phyloP scores from a whole-genome alignment of 371 early-diverging fungal genomes.

The Rhizopus arrhizus region DNA sequence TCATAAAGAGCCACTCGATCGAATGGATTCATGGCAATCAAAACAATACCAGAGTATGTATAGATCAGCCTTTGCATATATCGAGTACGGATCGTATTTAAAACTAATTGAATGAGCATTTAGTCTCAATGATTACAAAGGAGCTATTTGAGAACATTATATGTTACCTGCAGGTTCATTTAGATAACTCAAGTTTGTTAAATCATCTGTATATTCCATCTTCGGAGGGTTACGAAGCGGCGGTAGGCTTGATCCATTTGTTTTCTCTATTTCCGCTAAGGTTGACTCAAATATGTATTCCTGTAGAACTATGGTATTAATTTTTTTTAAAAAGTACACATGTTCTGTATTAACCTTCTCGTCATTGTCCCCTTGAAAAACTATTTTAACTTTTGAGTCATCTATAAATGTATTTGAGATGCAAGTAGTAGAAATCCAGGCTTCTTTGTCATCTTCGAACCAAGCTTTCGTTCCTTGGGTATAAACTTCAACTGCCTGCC shows the following conservation, averaged over 20 bases:
- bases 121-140: background rate
- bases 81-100: constrained; percentile 86
- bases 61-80: constrained; percentile 92
- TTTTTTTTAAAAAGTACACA: background rate
- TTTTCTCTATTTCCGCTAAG: constrained; percentile 65
- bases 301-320: constrained; percentile 35
- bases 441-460: constrained; percentile 85
- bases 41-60: constrained; percentile 98
- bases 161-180: constrained; percentile 84
- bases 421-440: constrained; percentile 82
- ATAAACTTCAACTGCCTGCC: constrained; percentile 62
- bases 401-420: constrained; percentile 53
- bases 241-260: constrained; percentile 71
- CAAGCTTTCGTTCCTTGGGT: constrained; percentile 80
- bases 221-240: constrained; percentile 90
- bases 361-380: constrained; percentile 65
- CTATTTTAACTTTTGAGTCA: constrained; percentile 57
- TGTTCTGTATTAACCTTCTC: constrained; percentile 42
- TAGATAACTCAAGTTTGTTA: constrained; percentile 88
- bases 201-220: constrained; percentile 88
- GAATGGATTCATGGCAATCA: constrained; percentile 99
- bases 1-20: constrained; percentile 85
- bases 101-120: constrained; percentile 9
- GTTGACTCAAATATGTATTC: constrained; percentile 76
- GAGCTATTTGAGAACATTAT: background rate